Conservation (phyloP, 2,329 filamentous ascomycete genomes). For the Hymenoscyphus linearis region DNA sequence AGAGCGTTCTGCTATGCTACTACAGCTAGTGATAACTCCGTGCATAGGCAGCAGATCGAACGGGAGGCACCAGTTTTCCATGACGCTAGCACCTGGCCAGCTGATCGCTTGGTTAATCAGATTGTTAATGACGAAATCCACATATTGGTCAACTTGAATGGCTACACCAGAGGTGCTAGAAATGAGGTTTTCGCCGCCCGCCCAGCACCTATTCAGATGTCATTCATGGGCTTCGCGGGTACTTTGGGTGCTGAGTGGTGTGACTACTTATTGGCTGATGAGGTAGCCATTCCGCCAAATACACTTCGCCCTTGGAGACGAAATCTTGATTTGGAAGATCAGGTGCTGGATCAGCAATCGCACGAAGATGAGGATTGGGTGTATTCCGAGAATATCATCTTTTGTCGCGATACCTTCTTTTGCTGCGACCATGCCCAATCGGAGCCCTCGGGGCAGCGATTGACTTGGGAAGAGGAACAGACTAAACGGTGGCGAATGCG, state of each 20-base stretch:
- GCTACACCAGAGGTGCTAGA: constrained; percentile 91
- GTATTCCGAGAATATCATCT: constrained; percentile 95
- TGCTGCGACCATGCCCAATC: constrained; percentile 94
- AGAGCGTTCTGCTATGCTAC: constrained; percentile 95
- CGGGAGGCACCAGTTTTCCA: constrained; percentile 85
- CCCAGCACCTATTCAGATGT: constrained; percentile 96
- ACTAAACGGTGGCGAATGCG: constrained; percentile 83
- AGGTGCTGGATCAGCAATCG: constrained; percentile 56
- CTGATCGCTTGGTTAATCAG: constrained; percentile 78
- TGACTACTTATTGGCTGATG: constrained; percentile 90
- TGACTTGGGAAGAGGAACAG: constrained; percentile 83
- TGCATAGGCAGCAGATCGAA: constrained; percentile 90
- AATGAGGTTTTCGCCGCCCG: constrained; percentile 97
- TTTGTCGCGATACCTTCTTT: constrained; percentile 92
- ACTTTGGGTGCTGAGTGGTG: constrained; percentile 97
- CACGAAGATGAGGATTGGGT: constrained; percentile 72
- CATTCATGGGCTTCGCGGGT: constrained; percentile 98
- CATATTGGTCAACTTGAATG: constrained; percentile 95
- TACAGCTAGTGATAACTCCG: constrained; percentile 80
- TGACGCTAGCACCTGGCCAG: constrained; percentile 81
- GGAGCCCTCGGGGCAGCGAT: constrained; percentile 63
- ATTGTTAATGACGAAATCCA: constrained; percentile 87
- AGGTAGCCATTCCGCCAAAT: constrained; percentile 74
- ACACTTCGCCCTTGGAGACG: constrained; percentile 76
- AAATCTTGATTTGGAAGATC: constrained; percentile 70